Base-by-base conservation (phyloP, 1,284 basidiomycete genomes). In the Termitomyces sp. region DNA sequence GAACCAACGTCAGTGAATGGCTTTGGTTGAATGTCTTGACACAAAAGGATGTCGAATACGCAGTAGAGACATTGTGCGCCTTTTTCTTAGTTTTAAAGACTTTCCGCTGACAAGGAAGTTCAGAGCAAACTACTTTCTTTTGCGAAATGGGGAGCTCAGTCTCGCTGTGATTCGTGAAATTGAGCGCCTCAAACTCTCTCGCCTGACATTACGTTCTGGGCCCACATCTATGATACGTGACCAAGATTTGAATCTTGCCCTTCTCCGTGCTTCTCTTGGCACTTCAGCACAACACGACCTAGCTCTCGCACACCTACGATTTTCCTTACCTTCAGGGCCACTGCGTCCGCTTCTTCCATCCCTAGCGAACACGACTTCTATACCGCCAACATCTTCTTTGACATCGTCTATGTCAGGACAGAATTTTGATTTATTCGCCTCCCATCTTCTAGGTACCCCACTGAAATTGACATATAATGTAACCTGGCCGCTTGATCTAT, bases 21-120 rank as follows among this genome's bases (percentile, higher is more conserved):
- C 75, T 96, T 2, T 96, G 94, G 92, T 72, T 84, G 31, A 92
- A 94, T 64, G 87, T 96, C 31, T 75, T 96, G 52, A 95, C 92
- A 0, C 82, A 82, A 62, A 81, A 83, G 59, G 89, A 93, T 60
- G 88, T 95, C 0, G 84, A 89, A 58, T 86, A 70, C 31, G 71
- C 72, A 13, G 70, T 75, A 21, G 69, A 73, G 60, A 71, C 72
- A 42, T 53, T 75, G 73, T 74, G 63, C 51, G 12, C 52, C 8
- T 5, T 31, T 28, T 17, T 42, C 7, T 34, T 48, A 51, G 28
- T 50, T 34, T 49, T 48, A n/a, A 28, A 8, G 5, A 38, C 50
- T 45, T 53, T 50, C 15, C 39, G 57, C 52, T 46, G 24, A 58
- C 19, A 13, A 31, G 5, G n/a, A 12, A 4, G 44, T 57, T 2